These are phyloP conservation scores for Excoecaria cochinchinensis DNA, from an alignment of 345 rosid species.

Conservation along the genomic window DNA sequence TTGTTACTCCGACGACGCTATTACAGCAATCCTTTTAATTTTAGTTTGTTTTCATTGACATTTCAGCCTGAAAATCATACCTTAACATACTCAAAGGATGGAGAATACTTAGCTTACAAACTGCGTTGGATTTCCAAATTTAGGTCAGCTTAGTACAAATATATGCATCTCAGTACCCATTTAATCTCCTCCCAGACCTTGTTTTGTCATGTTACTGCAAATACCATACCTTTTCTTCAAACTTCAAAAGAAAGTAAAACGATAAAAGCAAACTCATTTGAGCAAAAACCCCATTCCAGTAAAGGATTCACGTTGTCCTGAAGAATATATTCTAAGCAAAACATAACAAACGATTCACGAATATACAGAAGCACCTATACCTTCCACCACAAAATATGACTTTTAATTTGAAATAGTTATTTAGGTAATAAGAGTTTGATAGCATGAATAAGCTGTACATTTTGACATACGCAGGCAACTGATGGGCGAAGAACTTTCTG, in stretches of 20 bases:
- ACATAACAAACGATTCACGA: background rate
- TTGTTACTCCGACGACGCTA: background rate
- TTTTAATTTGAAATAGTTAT: background rate
- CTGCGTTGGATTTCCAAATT: background rate
- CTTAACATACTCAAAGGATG: background rate
- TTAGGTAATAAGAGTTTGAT: background rate
- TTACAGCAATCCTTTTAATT: background rate
- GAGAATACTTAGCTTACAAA: background rate
- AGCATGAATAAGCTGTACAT: background rate
- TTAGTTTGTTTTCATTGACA: background rate
- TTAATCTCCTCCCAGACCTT: background rate
- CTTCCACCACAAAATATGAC: background rate
- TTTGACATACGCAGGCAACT: constrained; percentile 44
- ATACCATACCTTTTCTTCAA: background rate
- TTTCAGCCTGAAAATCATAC: background rate
- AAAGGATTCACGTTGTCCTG: background rate
- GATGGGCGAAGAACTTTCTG: constrained; percentile 83
- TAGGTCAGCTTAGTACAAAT: background rate
- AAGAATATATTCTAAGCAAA: background rate
- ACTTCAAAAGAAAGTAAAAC: background rate
- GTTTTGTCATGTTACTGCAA: background rate
- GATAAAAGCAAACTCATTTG: background rate
- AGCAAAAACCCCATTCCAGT: background rate
- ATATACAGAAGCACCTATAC: background rate
- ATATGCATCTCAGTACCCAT: background rate